These are phyloP conservation scores for Trametes versicolor DNA, from an alignment of 1,284 basidiomycete species.

Conservation along the genomic window DNA sequence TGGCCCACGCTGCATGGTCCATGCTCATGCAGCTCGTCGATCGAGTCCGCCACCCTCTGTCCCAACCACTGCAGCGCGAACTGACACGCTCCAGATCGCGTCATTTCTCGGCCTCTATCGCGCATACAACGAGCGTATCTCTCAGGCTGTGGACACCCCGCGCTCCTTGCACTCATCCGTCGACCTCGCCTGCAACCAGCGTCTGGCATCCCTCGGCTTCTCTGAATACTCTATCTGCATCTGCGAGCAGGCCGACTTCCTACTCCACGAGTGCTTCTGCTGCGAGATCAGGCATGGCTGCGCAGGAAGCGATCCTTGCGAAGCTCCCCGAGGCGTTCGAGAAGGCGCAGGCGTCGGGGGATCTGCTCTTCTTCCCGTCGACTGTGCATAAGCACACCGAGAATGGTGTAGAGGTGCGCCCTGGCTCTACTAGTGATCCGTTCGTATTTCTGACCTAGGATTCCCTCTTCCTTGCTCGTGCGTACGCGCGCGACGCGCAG, in stretches of 20 bases:
- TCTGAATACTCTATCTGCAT: neutral
- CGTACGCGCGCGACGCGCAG: constrained; percentile 50
- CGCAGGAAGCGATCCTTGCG: constrained; percentile 64
- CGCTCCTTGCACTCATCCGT: neutral
- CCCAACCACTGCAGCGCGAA: neutral
- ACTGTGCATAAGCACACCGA: constrained; percentile 68
- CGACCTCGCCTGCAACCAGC: neutral
- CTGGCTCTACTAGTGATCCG: neutral
- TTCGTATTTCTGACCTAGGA: too few species aligned
- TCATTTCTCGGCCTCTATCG: neutral
- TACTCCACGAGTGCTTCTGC: neutral
- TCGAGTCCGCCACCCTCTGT: constrained; percentile 7
- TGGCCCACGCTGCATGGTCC: neutral
- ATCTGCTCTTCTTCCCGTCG: constrained; percentile 83
- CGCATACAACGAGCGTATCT: neutral
- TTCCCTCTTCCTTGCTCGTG: too few species aligned
- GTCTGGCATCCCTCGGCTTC: neutral
- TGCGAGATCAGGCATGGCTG: constrained; percentile 25
- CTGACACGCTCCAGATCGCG: neutral
- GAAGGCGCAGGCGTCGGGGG: constrained; percentile 69
- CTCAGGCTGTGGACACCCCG: neutral
- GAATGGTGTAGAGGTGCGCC: constrained; percentile 68
- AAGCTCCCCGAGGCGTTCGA: constrained; percentile 68
- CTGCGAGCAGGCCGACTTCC: neutral
- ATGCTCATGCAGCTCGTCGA: constrained; percentile 5